phyloP scores from a whole-genome alignment of 208 protist genomes.

The Acanthamoeba sp. region DNA sequence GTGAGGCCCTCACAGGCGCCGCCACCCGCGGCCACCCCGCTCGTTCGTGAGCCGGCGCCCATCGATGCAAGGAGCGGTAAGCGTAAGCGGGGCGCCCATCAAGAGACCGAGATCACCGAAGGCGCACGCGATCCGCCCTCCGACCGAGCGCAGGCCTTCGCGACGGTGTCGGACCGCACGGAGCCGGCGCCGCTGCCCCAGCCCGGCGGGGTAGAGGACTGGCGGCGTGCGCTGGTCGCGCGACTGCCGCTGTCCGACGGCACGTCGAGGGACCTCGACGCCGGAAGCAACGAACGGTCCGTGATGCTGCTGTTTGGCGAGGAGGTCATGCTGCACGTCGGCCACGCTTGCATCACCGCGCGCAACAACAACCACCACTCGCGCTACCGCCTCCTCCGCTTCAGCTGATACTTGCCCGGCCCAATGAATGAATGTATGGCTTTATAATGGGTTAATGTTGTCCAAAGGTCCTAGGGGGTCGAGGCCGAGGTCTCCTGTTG shows the following conservation, averaged over 20 bases:
- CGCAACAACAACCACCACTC: not conserved
- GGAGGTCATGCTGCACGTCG: not conserved
- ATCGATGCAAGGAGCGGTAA: too few species aligned
- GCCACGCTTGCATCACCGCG: not conserved
- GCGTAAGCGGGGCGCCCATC: too few species aligned
- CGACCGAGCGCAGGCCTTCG: not conserved
- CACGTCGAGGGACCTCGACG: not conserved
- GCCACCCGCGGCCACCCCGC: too few species aligned
- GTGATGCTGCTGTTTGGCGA: not conserved
- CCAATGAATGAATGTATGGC: too few species aligned
- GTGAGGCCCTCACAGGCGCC: too few species aligned
- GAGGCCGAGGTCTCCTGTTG: too few species aligned
- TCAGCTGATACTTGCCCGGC: not conserved
- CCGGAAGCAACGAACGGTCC: not conserved
- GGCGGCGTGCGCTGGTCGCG: not conserved
- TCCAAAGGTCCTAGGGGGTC: too few species aligned
- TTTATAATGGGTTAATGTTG: too few species aligned
- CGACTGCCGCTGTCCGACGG: not conserved
- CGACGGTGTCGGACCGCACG: not conserved
- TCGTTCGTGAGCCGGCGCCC: too few species aligned
- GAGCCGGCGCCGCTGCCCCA: not conserved
- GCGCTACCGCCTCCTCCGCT: constrained; percentile 10
- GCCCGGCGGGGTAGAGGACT: not conserved
- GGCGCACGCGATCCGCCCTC: too few species aligned
- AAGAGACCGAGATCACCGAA: too few species aligned